Base-by-base conservation (phyloP, 2,329 filamentous ascomycete species). In the Neopestalotiopsis sp. region DNA sequence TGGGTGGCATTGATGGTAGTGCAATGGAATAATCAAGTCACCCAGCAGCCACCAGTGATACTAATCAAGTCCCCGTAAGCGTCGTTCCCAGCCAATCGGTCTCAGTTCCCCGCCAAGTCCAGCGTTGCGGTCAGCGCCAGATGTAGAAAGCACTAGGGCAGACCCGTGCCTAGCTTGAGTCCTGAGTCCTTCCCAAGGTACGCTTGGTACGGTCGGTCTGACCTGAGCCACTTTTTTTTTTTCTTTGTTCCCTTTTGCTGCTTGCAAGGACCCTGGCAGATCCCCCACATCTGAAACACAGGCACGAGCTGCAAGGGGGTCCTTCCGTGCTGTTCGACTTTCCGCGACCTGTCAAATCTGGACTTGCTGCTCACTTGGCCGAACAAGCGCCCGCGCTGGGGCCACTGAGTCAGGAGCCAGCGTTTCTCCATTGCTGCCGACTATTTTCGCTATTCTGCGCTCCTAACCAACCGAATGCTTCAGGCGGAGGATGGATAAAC, bases 251-350 rank as follows among this genome's bases (percentile, higher is more conserved):
- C 24, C 24, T 28, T 28, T 28, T 28, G 24, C 24, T 28, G 24
- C 24, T 28, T 53, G n/a, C 45, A 53, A 53, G 57, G 57, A 34
- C 24, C 57, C 34, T 34, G 59, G 59, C 59, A 62, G 61, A 64
- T 64, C 61, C 61, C 61, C 61, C 61, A 56, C 63, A 66, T 66
- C 63, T 66, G 63, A 66, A 66, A 66, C 63, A 34, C 45, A 38
- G 28, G 63, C 63, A 65, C 62, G 32, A 63, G 61, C 24, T 30
- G 59, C 32, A 34, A 34, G 40, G 61, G 59, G 59, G 59, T n/a
- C 28, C 6, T 30, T 42, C 10, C 38, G 17, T 28, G 13, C 28
- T 42, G 13, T 32, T 42, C 17, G 34, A 7, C 34, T 30, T 24
- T 62, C 34, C 38, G 14, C 38, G 61, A 53, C 38, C 61, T 64